Conservation (phyloP, 192 early-diverging fungal genomes). For the Entomortierella chlamydospora region DNA sequence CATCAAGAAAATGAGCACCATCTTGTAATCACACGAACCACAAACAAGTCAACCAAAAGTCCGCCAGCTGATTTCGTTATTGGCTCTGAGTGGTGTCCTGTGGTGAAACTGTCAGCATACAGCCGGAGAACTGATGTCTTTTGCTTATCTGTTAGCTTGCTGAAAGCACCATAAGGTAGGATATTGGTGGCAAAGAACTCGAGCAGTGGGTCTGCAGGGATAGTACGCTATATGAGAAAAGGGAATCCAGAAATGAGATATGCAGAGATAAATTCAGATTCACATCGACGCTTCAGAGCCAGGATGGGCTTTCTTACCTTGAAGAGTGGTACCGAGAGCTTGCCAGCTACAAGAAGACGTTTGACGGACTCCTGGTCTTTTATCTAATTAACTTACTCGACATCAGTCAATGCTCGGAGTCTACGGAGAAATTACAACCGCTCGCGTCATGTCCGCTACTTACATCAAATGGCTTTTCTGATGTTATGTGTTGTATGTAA, state of each 20-base stretch:
- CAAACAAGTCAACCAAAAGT: conserved; percentile 23
- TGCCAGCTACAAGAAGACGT: conserved; percentile 40
- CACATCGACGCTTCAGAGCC: not conserved
- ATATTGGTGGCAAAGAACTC: conserved; percentile 34
- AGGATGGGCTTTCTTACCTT: conserved; percentile 11
- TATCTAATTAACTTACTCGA: conserved; percentile 9
- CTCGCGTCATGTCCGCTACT: not conserved
- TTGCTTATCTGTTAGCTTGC: conserved; percentile 33
- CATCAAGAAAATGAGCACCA: too few relatives aligned
- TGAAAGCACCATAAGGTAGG: conserved; percentile 23
- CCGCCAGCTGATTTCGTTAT: not conserved
- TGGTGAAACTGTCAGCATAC: conserved; percentile 29
- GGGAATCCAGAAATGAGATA: not conserved
- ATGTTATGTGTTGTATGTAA: conserved; percentile 40
- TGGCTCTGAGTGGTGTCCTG: conserved; percentile 25
- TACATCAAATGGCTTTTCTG: conserved; percentile 39
- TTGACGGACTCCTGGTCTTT: conserved; percentile 32
- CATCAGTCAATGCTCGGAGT: not conserved
- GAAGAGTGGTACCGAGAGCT: conserved; percentile 39
- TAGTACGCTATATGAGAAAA: conserved; percentile 24
- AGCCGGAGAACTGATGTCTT: conserved; percentile 29
- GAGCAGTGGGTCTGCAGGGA: conserved; percentile 36
- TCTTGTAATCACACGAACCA: conserved; percentile 11
- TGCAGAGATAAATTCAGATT: too few relatives aligned
- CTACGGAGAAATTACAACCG: not conserved